These are phyloP conservation scores for Auricularia cornea DNA, from an alignment of 768 basidiomycete genomes.

Conservation along the genomic window DNA sequence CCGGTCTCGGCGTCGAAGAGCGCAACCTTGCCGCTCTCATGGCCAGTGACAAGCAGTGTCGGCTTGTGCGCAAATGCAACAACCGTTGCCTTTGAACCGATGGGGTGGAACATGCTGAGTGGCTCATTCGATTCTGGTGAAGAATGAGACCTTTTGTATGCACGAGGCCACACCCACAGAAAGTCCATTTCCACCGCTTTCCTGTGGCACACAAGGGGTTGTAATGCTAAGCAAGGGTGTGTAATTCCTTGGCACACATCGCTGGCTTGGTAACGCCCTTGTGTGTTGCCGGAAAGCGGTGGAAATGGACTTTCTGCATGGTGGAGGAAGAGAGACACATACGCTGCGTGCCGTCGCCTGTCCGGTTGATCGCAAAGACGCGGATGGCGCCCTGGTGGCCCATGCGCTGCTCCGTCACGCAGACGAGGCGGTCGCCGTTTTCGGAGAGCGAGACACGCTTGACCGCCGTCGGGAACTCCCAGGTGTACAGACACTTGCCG, in stretches of 20 bases:
- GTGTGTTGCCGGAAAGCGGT: no score
- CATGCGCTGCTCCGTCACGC: slow-evolving; percentile 97
- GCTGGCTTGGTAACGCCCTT: no score
- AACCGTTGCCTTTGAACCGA: slow-evolving; percentile 95
- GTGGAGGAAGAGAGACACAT: slow-evolving; percentile 25
- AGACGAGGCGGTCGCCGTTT: slow-evolving; percentile 74
- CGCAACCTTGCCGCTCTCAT: slow-evolving; percentile 92
- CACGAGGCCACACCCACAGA: no score
- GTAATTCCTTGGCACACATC: no score
- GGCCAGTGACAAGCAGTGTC: slow-evolving; percentile 80
- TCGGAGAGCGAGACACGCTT: slow-evolving; percentile 92
- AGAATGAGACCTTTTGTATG: no score
- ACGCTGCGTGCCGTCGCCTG: slow-evolving; percentile 78
- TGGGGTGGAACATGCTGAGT: slow-evolving; percentile 68
- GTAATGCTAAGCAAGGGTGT: no score
- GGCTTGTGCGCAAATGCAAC: slow-evolving; percentile 81
- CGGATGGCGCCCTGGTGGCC: slow-evolving; percentile 86
- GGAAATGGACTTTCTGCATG: no score
- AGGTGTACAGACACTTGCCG: slow-evolving; percentile 87
- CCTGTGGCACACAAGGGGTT: no score
- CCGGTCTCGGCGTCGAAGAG: slow-evolving; percentile 84
- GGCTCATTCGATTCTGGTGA: slow-evolving; percentile 83
- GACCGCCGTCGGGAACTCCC: slow-evolving; percentile 98
- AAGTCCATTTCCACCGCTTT: no score
- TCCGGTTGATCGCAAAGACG: slow-evolving; percentile 79